Base-by-base conservation (phyloP, 352 stramenopile species). In the Phytopythium cucurbitacearum region DNA sequence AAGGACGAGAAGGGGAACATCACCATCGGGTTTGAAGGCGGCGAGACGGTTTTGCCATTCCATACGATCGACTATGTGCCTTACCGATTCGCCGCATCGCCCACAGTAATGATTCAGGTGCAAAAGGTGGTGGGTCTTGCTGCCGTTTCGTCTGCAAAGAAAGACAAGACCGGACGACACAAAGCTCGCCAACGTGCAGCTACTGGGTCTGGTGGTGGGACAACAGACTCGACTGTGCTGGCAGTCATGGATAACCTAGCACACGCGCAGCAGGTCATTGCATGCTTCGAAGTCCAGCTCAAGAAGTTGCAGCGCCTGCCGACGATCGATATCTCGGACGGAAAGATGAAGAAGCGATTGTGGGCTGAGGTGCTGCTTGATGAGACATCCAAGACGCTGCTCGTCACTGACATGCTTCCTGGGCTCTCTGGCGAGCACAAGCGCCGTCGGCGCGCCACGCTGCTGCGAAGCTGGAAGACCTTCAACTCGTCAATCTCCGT, bases 61-160 rank as follows among this genome's bases (percentile, higher is more conserved):
- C 77, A 90, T 48, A 82, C 81, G n/a, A 69, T 88, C 7, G 75
- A 88, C 53, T 94, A 91, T 44, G 74, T 92, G 3, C 81, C 84
- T 34, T 91, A 90, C 40, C 73, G 73, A 3, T 86, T 85, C 41
- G 76, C 79, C 9, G 68, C 66, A 5, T 73, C 83, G 11, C 81
- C 78, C 15, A 80, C 76, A 2, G 66, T 94, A 6, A 78, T 87
- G 60, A 62, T 94, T 3, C 81, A 94, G 44, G 67, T 94, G 6
- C 81, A 91, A 53, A 88, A 78, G 3, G 59, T 89, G 11, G 46
- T 77, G 43, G 77, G 77, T 5, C 16, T 51, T 16, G 10, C 34
- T 5, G 37, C 28, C 1, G 32, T 21, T 4, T 54, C 45, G 34
- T 15, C n/a, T 38, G 44, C 40, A 28, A 35, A 59, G n/a, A 50